phyloP scores from a whole-genome alignment of 2,329 filamentous ascomycete genomes.

The Stachybotrys chartarum region DNA sequence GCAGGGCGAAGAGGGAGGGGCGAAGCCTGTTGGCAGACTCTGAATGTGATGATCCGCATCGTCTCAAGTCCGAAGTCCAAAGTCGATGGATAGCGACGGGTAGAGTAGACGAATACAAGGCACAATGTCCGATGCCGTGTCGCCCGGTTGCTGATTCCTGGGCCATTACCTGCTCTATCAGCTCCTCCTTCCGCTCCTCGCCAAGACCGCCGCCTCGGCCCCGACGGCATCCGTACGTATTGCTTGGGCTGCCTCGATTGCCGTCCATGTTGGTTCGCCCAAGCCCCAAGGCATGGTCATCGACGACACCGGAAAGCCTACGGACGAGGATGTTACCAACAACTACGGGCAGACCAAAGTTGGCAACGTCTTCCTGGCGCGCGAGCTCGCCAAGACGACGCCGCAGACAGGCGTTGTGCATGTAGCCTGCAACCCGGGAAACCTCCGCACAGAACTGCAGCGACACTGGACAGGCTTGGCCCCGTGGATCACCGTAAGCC shows the following conservation, averaged over 20 bases:
- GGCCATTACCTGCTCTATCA: neutral
- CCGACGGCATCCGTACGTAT: neutral
- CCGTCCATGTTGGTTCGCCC: neutral
- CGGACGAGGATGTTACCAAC: neutral
- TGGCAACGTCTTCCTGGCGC: neutral
- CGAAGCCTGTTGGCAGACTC: neutral
- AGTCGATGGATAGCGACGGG: neutral
- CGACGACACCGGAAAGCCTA: neutral
- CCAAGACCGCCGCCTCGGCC: neutral
- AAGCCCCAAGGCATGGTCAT: neutral
- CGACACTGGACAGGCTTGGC: neutral
- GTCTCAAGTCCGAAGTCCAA: neutral
- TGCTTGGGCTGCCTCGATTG: neutral
- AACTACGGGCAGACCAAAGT: slow-evolving; percentile 1
- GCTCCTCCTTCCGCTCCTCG: neutral
- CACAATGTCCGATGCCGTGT: neutral
- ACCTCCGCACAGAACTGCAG: neutral
- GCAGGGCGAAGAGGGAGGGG: neutral
- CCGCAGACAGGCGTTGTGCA: neutral
- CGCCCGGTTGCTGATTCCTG: neutral
- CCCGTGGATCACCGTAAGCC: neutral
- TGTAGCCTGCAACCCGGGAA: slow-evolving; percentile 1
- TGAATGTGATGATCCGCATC: neutral
- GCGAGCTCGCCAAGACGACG: neutral
- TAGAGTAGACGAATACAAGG: neutral